Conservation (phyloP, 169 alveolate genomes). For the Fabrea salina region DNA sequence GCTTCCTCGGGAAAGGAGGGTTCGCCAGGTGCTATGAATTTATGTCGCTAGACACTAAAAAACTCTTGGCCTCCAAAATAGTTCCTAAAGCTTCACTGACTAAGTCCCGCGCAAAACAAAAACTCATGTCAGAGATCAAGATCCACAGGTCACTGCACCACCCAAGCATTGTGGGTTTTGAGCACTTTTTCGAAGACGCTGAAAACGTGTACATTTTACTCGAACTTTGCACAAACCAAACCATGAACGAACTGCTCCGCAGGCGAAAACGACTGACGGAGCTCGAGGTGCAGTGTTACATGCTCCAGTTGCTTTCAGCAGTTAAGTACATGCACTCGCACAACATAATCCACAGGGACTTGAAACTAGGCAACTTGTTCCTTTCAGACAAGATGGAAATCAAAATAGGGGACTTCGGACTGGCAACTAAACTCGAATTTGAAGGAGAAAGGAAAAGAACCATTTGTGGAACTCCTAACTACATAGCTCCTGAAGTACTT, state of each 20-base stretch:
- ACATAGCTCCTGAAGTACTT: constrained; percentile 83
- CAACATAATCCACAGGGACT: constrained; percentile 83
- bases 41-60: constrained; percentile 52
- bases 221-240: constrained; percentile 81
- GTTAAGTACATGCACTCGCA: constrained; percentile 79
- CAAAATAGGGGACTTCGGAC: constrained; percentile 86
- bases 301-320: constrained; percentile 71
- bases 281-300: constrained; percentile 75
- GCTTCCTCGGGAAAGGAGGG: constrained; percentile 83
- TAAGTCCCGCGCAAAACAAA: constrained; percentile 76
- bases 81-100: constrained; percentile 71
- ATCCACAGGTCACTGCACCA: constrained; percentile 77
- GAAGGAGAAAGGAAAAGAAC: constrained; percentile 82
- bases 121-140: constrained; percentile 71
- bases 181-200: constrained; percentile 83
- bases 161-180: constrained; percentile 74
- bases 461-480: constrained; percentile 87
- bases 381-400: constrained; percentile 79
- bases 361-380: constrained; percentile 84
- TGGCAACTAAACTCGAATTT: constrained; percentile 83
- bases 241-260: constrained; percentile 73
- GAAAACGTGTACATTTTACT: constrained; percentile 82
- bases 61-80: constrained; percentile 74
- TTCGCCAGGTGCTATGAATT: constrained; percentile 77
- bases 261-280: constrained; percentile 65